A percentile compares a stretch with the other conserved stretches of the same genome.
Evolutionary conservation across 164 flowering plant species (phyloP).

Genomic region (Berberis thunbergii): DNA sequence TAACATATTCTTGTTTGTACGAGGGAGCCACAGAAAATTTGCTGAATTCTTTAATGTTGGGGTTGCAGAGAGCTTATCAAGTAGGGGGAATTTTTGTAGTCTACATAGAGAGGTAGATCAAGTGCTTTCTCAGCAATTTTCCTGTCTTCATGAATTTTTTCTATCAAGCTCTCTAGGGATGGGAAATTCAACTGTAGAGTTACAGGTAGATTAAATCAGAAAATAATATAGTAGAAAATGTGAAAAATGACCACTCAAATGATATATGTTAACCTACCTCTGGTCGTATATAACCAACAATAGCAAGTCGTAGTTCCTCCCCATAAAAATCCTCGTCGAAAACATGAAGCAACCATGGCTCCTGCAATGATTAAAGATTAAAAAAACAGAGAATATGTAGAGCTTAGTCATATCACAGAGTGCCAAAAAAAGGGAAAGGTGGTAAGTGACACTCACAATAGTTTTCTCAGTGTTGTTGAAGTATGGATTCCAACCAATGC

Average conservation of each 20-base stretch:
- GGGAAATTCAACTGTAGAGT: constrained; percentile 66
- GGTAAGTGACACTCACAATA: constrained; percentile 50
- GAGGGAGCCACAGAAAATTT: too few species aligned
- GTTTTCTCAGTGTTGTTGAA: constrained; percentile 85
- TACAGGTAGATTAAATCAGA: constrained; percentile 2
- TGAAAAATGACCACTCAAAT: not conserved
- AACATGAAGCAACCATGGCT: constrained; percentile 90
- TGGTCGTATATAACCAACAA: constrained; percentile 85
- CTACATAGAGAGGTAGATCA: constrained; percentile 59
- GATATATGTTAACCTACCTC: constrained; percentile 44
- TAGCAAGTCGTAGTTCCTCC: constrained; percentile 66
- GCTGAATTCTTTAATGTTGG: too few species aligned
- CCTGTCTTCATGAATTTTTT: constrained; percentile 68
- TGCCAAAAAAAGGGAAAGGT: not conserved
- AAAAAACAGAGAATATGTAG: not conserved
- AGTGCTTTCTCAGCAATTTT: constrained; percentile 72
- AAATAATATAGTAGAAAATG: not conserved
- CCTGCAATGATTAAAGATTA: constrained; percentile 34
- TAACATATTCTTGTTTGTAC: too few species aligned
- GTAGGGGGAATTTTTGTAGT: constrained; percentile 45
- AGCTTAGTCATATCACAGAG: not conserved
- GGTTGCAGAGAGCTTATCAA: constrained; percentile 10
- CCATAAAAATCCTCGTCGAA: constrained; percentile 87
- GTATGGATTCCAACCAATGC: constrained; percentile 95
- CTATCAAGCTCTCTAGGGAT: constrained; percentile 59